Conservation (phyloP, 2,329 filamentous ascomycete species). For the Microcera coccophila region DNA sequence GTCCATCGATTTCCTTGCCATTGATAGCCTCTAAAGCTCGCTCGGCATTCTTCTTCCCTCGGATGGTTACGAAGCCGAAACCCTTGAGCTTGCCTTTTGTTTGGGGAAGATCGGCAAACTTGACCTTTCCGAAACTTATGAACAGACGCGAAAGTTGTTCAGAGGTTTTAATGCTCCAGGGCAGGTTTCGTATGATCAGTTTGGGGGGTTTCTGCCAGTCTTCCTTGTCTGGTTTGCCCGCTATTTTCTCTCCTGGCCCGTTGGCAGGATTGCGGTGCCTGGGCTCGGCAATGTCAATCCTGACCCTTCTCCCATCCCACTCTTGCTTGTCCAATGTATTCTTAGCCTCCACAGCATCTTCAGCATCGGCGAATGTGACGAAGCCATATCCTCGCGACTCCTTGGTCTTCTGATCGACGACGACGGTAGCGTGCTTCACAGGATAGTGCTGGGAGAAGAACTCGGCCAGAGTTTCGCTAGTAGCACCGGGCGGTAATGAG, state of each 20-base stretch:
- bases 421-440: constrained; percentile 92
- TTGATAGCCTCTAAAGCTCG: constrained; percentile 81
- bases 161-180: constrained; percentile 88
- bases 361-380: constrained; percentile 90
- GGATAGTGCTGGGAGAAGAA: constrained; percentile 94
- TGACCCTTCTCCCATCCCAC: constrained; percentile 76
- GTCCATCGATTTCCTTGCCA: constrained; percentile 83
- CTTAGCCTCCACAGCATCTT: constrained; percentile 80
- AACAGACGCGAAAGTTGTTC: constrained; percentile 80
- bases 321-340: constrained; percentile 74
- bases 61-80: constrained; percentile 88
- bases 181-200: constrained; percentile 86
- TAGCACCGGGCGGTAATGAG: constrained; percentile 72
- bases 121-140: constrained; percentile 85
- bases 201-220: constrained; percentile 62
- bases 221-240: constrained; percentile 55
- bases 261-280: constrained; percentile 64
- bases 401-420: constrained; percentile 80
- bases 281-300: constrained; percentile 82
- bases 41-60: constrained; percentile 86
- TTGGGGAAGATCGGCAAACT: constrained; percentile 79
- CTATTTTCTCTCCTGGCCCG: constrained; percentile 34
- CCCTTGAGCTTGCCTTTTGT: constrained; percentile 72
- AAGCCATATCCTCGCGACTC: constrained; percentile 91
- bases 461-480: constrained; percentile 76